Conservation (phyloP, 352 stramenopile genomes). For the Aphanomyces cochlioides region DNA sequence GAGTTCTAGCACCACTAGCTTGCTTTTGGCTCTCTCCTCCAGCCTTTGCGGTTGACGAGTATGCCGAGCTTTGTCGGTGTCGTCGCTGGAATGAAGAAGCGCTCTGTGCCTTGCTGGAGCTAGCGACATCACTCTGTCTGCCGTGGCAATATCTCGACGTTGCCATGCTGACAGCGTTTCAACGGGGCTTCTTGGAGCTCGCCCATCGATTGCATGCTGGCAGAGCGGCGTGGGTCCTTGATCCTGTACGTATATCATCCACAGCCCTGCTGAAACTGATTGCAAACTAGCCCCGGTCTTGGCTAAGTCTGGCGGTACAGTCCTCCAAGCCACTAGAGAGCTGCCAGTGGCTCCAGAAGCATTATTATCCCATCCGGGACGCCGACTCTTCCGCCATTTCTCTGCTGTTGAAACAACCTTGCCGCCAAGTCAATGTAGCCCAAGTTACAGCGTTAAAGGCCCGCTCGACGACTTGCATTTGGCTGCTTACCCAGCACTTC, state of each 20-base stretch:
- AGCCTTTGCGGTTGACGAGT: not conserved
- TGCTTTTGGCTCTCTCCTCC: not conserved
- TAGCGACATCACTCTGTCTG: not conserved
- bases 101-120: constrained; percentile 1
- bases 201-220: not conserved
- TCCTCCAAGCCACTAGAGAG: not conserved
- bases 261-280: not conserved
- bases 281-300: not conserved
- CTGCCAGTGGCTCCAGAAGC: constrained; percentile 8
- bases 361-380: not conserved
- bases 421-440: not conserved
- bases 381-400: not conserved
- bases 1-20: not conserved
- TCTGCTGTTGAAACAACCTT: not conserved
- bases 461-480: not conserved
- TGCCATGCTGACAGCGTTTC: constrained; percentile 1
- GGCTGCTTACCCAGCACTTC: not conserved
- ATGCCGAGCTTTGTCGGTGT: not conserved
- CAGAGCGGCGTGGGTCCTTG: not conserved
- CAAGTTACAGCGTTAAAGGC: not conserved
- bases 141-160: not conserved
- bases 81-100: not conserved
- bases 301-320: not conserved
- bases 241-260: not conserved
- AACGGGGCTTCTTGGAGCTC: not conserved